Percentiles rank a stretch among this genome's conserved stretches.
Evolutionary conservation across 208 protist species (phyloP).

Genomic region (Vickermania ingenoplastis): DNA sequence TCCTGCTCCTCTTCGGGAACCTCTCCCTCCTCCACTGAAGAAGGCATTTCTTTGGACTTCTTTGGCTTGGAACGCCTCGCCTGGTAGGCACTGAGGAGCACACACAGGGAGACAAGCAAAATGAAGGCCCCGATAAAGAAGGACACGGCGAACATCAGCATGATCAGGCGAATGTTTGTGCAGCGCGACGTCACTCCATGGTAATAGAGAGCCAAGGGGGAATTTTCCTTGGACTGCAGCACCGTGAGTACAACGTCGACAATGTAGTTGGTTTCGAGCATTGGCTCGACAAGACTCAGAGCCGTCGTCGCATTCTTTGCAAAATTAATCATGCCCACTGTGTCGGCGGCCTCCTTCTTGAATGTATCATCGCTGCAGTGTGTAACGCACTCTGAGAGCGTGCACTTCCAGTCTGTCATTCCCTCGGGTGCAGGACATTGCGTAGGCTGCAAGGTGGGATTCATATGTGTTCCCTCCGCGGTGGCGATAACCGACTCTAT

Average conservation of each 20-base stretch:
- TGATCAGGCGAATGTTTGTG: slow-evolving; percentile 26
- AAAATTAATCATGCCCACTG: slow-evolving; percentile 21
- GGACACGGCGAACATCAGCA: slow-evolving; percentile 45
- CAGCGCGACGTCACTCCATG: slow-evolving; percentile 9
- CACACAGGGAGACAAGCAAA: slow-evolving; percentile 59
- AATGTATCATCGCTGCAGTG: background rate
- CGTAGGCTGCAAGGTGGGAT: slow-evolving; percentile 32
- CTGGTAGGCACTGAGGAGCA: slow-evolving; percentile 40
- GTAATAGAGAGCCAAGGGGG: slow-evolving; percentile 4
- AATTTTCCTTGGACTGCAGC: slow-evolving; percentile 17
- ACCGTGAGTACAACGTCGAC: slow-evolving; percentile 47
- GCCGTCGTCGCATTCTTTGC: slow-evolving; percentile 48
- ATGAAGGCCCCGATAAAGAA: slow-evolving; percentile 73
- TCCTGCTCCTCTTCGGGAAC: background rate
- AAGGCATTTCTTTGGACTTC: background rate
- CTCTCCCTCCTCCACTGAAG: background rate
- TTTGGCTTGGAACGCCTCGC: background rate
- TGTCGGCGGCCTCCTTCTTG: slow-evolving; percentile 11
- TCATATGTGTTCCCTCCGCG: slow-evolving; percentile 24
- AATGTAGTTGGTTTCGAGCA: slow-evolving; percentile 74
- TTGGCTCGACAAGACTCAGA: slow-evolving; percentile 40
- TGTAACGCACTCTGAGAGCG: slow-evolving; percentile 18
- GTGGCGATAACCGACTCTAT: slow-evolving; percentile 26
- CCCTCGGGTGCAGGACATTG: slow-evolving; percentile 31
- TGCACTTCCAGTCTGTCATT: slow-evolving; percentile 37